Evolutionary conservation across 805 yeast genomes (phyloP), one percentile per base, ranked within the genome.

Genomic region (Citeromyces matritensis): DNA sequence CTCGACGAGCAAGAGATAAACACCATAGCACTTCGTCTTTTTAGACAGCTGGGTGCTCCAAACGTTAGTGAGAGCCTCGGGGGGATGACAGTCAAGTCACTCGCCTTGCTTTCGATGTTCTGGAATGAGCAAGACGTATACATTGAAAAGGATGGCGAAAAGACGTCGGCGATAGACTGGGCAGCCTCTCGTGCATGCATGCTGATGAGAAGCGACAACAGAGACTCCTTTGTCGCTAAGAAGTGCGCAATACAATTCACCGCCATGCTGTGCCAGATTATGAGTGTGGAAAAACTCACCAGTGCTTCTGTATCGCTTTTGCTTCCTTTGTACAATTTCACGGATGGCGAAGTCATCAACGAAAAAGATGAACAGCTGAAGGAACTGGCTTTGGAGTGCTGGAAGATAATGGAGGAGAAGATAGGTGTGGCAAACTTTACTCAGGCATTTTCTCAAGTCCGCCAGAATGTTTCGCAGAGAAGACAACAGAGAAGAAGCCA

Each of bases 1-100:
- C 42, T 19, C 52, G 38, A 56, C 2, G 55, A 55, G 15, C 53
- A 57, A 19, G 71, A 73, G 30, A 44, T 79, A n/a, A 88, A 81
- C 46, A 68, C 69, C 0, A 68, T 80, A 32, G 80, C 78, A 0
- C 67, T 68, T 41, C 66, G 84, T 42, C 54, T 69, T 24, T 60
- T 84, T 36, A 79, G 86, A 43, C 95, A 83, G 57, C 55, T 88
- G 30, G 72, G 79, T 15, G 95, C 95, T 2, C 91, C 95, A 2
- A 52, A 65, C 5, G 60, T 85, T 17, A 54, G 79, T 4, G 75
- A 73, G 32, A 68, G 63, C 1, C 57, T 84, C 34, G 79, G 81
- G 1, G 48, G 61, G 11, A 79, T 75, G 45, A 61, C 69, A 19
- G 72, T 79, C 14, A 81, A 77, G 48, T 76, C 77, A 37, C 50